Base-by-base conservation (phyloP, 179 eudicot genomes). In the Actinidia polygama region DNA sequence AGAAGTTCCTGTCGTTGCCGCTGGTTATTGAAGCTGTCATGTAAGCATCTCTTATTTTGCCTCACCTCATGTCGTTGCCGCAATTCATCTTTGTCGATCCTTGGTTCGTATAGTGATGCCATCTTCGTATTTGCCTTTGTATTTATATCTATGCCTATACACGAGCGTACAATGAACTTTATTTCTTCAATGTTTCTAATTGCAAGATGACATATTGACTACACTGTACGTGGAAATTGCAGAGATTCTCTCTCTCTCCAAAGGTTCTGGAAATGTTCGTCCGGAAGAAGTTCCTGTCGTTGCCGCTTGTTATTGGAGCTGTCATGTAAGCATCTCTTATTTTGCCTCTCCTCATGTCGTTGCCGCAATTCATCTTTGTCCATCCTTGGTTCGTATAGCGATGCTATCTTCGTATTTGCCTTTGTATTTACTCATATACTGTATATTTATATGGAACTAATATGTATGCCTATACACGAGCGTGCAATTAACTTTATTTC, bases 241-340 rank as follows among this genome's bases (percentile, higher is more conserved):
- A 58, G 53, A 44, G 40, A 59, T n/a, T n/a, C n/a, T n/a, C n/a
- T n/a, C n/a, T n/a, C n/a, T n/a, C n/a, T n/a, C n/a, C n/a, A n/a
- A 57, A 18, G 66, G 71, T 79, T 86, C 63, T 83, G 78, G n/a
- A 71, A 58, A 94, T 94, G 98, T 89, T 92, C 62, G 82, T 77
- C 66, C 90, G 98, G 62, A 82, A 94, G 61, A 79, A 90, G 71
- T 90, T 94, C 55, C 91, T 91, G 24, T 94, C 98, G 30, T 75
- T 93, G 7, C 97, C 97, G 5, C 19, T 94, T 85, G 92, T 95
- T 15, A 74, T 89, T 40, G 97, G 97, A 59, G 98, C 98, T 4
- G 97, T 87, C 55, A 76, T 91, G 98, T 95, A 87, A 85, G 90
- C 66, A 10, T 59, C 79, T 30, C 73, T 77, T 14, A 69, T 24